These are phyloP conservation scores for Ascoidea rubescens DNA, from an alignment of 805 yeast genomes.

Conservation along the genomic window DNA sequence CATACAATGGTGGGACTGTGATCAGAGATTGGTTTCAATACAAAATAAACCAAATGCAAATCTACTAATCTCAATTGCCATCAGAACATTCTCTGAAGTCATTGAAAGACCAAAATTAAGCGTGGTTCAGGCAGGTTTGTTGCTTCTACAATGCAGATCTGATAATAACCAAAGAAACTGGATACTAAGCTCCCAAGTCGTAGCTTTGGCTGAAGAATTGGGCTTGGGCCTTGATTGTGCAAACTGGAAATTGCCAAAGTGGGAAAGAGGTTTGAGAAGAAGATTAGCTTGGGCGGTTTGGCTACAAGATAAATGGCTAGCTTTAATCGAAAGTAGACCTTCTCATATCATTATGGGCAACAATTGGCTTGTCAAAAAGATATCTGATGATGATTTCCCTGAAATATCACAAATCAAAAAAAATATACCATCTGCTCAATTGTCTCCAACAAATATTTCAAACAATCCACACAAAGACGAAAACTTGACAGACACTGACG, in stretches of 20 bases:
- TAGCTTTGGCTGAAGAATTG: conserved; percentile 76
- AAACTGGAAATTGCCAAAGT: conserved; percentile 82
- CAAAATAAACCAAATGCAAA: conserved; percentile 71
- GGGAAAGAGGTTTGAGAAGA: conserved; percentile 86
- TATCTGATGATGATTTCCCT: conserved; percentile 53
- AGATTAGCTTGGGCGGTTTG: conserved; percentile 94
- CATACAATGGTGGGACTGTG: conserved; percentile 89
- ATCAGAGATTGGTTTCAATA: conserved; percentile 34
- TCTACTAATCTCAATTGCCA: conserved; percentile 54
- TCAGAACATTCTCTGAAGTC: conserved; percentile 52
- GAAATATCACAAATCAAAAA: background rate
- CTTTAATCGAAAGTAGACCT: conserved; percentile 72
- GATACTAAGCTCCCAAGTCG: conserved; percentile 77
- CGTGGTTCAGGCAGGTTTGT: conserved; percentile 80
- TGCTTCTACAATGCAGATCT: conserved; percentile 47
- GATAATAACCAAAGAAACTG: conserved; percentile 42
- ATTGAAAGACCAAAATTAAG: conserved; percentile 80
- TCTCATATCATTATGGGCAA: conserved; percentile 59
- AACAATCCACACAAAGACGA: too few relatives aligned
- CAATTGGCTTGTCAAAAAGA: conserved; percentile 68
- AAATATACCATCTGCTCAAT: background rate
- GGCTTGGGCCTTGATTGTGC: conserved; percentile 88
- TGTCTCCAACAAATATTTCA: background rate
- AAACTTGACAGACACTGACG: conserved; percentile 27
- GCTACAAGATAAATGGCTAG: conserved; percentile 83